Conservation (phyloP, 2,329 filamentous ascomycete species). For the Cryoendolithus antarcticus region DNA sequence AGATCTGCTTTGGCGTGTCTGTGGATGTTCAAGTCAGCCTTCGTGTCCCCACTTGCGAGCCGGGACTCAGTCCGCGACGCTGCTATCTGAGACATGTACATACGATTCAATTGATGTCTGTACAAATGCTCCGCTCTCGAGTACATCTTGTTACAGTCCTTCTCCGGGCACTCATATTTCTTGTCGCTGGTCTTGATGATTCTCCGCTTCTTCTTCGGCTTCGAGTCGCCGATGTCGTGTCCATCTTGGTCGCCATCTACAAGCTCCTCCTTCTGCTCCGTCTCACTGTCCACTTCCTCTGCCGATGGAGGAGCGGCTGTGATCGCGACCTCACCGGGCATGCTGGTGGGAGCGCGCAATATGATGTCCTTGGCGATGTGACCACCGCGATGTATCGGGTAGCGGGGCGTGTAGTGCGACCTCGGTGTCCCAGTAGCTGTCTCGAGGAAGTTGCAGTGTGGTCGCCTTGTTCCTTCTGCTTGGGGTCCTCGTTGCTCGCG, state of each 20-base stretch:
- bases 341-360: too few species aligned
- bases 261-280: constrained; percentile 3
- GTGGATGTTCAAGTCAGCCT: constrained; percentile 1
- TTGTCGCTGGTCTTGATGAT: constrained; percentile 43
- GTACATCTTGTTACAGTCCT: constrained; percentile 90
- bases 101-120: constrained; percentile 89
- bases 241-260: constrained; percentile 15
- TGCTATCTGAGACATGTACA: constrained; percentile 21
- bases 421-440: too few species aligned
- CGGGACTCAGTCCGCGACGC: background rate
- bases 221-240: constrained; percentile 12
- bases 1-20: constrained; percentile 92
- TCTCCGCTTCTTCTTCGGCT: constrained; percentile 22
- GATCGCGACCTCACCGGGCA: background rate
- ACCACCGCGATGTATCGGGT: too few species aligned
- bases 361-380: too few species aligned
- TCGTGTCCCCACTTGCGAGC: background rate
- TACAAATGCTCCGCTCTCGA: constrained; percentile 94
- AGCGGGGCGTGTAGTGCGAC: too few species aligned
- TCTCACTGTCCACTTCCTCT: constrained; percentile 2
- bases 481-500: too few species aligned
- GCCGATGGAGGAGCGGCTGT: background rate
- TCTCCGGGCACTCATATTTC: constrained; percentile 58
- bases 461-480: too few species aligned
- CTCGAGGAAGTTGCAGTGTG: too few species aligned